A percentile compares a stretch with the other conserved stretches of the same genome.
Conservation (phyloP, 2,329 filamentous ascomycete species). For the Leptographium wingfieldii region DNA sequence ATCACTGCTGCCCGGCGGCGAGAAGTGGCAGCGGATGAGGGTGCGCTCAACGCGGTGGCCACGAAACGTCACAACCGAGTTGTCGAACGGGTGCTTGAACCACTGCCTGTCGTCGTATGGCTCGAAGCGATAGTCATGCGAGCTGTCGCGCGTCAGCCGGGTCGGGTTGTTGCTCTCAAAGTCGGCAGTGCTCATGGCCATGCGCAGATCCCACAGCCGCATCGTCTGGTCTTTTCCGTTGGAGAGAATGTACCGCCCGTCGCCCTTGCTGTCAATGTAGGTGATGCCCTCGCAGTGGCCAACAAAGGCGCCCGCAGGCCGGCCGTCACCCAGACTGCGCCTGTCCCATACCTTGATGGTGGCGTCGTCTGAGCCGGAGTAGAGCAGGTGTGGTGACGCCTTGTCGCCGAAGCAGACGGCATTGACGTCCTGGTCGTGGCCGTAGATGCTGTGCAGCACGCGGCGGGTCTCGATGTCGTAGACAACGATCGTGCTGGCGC, state of each 20-base stretch:
- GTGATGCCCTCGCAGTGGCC: conserved; percentile 56
- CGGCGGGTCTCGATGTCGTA: conserved; percentile 80
- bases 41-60: conserved; percentile 84
- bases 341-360: conserved; percentile 96
- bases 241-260: conserved; percentile 71
- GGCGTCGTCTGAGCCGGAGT: conserved; percentile 89
- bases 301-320: conserved; percentile 54
- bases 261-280: conserved; percentile 58
- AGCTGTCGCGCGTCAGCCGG: conserved; percentile 48
- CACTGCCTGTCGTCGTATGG: conserved; percentile 53
- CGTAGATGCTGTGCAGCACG: conserved; percentile 60
- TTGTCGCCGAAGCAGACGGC: conserved; percentile 92
- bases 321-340: conserved; percentile 75
- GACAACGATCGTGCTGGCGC: conserved; percentile 65
- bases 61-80: conserved; percentile 84
- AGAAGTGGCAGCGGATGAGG: conserved; percentile 90
- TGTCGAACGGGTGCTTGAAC: conserved; percentile 69
- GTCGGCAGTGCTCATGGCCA: conserved; percentile 64
- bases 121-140: conserved; percentile 68
- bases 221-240: conserved; percentile 96
- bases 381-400: conserved; percentile 80
- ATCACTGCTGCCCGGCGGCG: conserved; percentile 72
- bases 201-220: conserved; percentile 92
- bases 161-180: conserved; percentile 44
- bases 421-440: conserved; percentile 84